Base-by-base conservation (phyloP, 768 basidiomycete species). In the Calocera cornea region DNA sequence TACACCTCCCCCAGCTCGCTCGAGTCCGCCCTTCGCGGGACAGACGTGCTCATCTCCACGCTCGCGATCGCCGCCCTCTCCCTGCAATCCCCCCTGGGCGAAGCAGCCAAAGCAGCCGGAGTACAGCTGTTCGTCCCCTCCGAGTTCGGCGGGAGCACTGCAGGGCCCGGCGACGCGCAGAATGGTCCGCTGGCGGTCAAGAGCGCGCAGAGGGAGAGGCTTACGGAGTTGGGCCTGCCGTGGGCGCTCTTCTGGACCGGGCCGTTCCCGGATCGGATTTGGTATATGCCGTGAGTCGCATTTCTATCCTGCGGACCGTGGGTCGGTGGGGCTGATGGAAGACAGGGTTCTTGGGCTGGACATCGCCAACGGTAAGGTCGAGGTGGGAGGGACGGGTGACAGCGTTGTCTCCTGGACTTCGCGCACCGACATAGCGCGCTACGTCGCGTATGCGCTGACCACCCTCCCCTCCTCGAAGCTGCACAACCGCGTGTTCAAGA, bases 121-220 rank as follows among this genome's bases (percentile, higher is more conserved):
- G 76, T 75, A 24, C 67, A 72, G 65, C 69, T 77, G 16, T 77
- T 77, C 65, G 68, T 74, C 7, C 76, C 76, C 11, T 71, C 72
- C 41, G 76, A 76, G 66, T 76, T 75, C 31, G 75, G 75, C 2
- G 36, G 36, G 14, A 14, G 14, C 36, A 38, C 36, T 5, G 14
- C 36, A 14, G 36, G n/a, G n/a, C n/a, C n/a, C n/a, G n/a, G n/a
- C n/a, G 36, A 38, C 36, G 36, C 36, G 14, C 36, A 38, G 36
- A n/a, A 38, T 14, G 36, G 36, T 14, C 7, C 14, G 36, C 14
- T 38, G 7, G 36, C 7, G 7, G 14, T 38, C 36, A 38, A 38
- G 36, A 38, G 14, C 14, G 36, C 36, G 7, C 36, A 38, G 36
- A 5, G 36, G 7, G 7, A 5, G 36, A 38, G 36, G 36, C 36